Evolutionary conservation across 495 filamentous ascomycete genomes (phyloP).

Genomic region (Aspergillus campestris): DNA sequence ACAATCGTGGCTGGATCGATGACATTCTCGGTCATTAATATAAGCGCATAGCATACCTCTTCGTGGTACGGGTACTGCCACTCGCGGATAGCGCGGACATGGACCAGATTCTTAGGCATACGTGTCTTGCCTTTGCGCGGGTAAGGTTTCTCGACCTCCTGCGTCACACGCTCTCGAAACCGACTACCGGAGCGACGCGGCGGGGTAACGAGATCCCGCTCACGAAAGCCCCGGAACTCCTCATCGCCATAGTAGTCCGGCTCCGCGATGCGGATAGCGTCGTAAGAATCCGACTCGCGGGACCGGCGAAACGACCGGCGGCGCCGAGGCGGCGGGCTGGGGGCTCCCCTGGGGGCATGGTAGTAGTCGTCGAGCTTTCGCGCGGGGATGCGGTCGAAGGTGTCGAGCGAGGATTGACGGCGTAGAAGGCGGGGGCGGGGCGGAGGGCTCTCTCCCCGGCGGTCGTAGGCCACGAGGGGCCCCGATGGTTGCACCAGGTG

Average conservation of each 20-base stretch:
- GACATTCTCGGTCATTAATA: neutral
- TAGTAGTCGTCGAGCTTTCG: slow-evolving; percentile 48
- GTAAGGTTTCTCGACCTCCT: slow-evolving; percentile 43
- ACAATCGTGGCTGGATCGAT: neutral
- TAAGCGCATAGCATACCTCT: slow-evolving; percentile 47
- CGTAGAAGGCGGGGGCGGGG: slow-evolving; percentile 51
- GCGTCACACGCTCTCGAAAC: slow-evolving; percentile 26
- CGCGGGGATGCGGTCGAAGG: slow-evolving; percentile 58
- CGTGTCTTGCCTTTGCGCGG: slow-evolving; percentile 83
- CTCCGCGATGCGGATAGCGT: slow-evolving; percentile 62
- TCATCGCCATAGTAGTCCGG: slow-evolving; percentile 61
- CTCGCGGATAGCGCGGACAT: slow-evolving; percentile 68
- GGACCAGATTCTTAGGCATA: slow-evolving; percentile 69
- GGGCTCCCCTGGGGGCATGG: slow-evolving; percentile 25
- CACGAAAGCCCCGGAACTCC: slow-evolving; percentile 51
- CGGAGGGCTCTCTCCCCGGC: slow-evolving; percentile 33
- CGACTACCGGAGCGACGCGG: slow-evolving; percentile 40
- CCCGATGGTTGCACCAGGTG: slow-evolving; percentile 36
- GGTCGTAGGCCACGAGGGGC: slow-evolving; percentile 30
- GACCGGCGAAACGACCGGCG: slow-evolving; percentile 34
- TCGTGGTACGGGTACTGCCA: slow-evolving; percentile 79
- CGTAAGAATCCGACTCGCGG: slow-evolving; percentile 45
- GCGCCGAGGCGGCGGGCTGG: slow-evolving; percentile 27
- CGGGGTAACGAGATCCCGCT: slow-evolving; percentile 34
- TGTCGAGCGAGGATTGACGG: slow-evolving; percentile 62